Evolutionary conservation across 176 grass and related monocot species (phyloP), one percentile per base, ranked within the genome.

Genomic region (Oryza longistaminata): DNA sequence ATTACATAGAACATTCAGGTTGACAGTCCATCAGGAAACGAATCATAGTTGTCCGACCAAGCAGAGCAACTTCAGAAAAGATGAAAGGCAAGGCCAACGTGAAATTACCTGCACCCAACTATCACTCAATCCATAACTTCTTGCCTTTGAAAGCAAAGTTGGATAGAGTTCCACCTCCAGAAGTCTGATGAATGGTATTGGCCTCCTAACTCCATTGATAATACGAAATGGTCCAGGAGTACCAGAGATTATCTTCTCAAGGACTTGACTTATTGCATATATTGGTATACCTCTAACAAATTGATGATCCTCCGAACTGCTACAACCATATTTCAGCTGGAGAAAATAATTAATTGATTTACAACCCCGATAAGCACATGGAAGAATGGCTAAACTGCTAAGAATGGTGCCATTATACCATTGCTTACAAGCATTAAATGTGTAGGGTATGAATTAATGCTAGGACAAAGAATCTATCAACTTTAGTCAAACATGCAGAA

Each of bases 231-330:
- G 89, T 16, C 90, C 93, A 35, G 77, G 66, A 79, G 78, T 87
- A 65, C 86, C 84, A 66, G 70, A 85, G 70, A 92, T 86, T 85
- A 96, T 96, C 79, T 94, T 99, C 82, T 96, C 90, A 85, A 96
- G 91, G 67, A 99, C 93, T 88, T 94, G 88, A 83, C 90, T 99
- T 64, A 99, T 94, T 77, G 93, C 93, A 86, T 92, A 99, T 83
- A 94, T 99, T 7, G 97, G 97, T 85, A 99, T 96, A 50, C 97
- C 97, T 94, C 97, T 92, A 83, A 99, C 93, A 89, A 99, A 99
- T 19, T 99, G 97, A 91, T 99, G 97, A 52, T 99, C 97, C 86
- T 99, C 97, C 64, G 91, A 94, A 52, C 74, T 94, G 76, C 93
- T 96, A 75, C 88, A 88, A 49, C 97, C 97, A 84, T 96, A 96